A percentile compares a stretch with the other conserved stretches of the same genome.
Conservation (phyloP, 371 early-diverging fungal species). For the Apophysomyces variabilis region DNA sequence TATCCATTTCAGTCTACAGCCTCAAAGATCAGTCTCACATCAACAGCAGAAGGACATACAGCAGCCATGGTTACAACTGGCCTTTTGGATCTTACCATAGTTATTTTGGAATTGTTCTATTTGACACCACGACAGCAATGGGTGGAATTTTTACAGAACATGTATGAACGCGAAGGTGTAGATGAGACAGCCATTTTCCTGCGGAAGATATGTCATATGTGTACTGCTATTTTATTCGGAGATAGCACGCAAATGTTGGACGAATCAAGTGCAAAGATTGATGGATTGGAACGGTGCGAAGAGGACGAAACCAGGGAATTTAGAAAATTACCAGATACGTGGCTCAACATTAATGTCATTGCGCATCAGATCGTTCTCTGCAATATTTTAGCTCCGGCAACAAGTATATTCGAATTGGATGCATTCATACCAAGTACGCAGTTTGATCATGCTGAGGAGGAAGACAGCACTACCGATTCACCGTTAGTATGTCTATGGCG, state of each 20-base stretch:
- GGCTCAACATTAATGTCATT: constrained; percentile 64
- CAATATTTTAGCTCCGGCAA: constrained; percentile 59
- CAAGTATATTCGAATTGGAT: constrained; percentile 49
- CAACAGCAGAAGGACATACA: constrained; percentile 23
- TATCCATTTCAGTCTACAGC: constrained; percentile 44
- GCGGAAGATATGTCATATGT: constrained; percentile 56
- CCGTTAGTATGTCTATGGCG: constrained; percentile 52
- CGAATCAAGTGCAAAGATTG: constrained; percentile 27
- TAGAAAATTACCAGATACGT: constrained; percentile 51
- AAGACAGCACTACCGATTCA: neutral
- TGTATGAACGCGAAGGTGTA: constrained; percentile 47
- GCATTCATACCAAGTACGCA: constrained; percentile 44
- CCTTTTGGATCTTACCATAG: constrained; percentile 51
- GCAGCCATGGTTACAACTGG: constrained; percentile 51
- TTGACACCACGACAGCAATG: constrained; percentile 51
- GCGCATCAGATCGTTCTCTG: constrained; percentile 56
- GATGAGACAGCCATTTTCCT: constrained; percentile 57
- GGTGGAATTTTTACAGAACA: constrained; percentile 38
- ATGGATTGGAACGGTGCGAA: constrained; percentile 27
- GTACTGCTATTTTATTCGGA: constrained; percentile 54
- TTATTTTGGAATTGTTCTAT: constrained; percentile 51
- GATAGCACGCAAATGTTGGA: constrained; percentile 36
- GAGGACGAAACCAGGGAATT: constrained; percentile 28
- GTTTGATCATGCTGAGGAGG: constrained; percentile 17
- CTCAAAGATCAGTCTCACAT: constrained; percentile 13